phyloP scores from a whole-genome alignment of 257 asterid genomes.

The Primulina tabacum region DNA sequence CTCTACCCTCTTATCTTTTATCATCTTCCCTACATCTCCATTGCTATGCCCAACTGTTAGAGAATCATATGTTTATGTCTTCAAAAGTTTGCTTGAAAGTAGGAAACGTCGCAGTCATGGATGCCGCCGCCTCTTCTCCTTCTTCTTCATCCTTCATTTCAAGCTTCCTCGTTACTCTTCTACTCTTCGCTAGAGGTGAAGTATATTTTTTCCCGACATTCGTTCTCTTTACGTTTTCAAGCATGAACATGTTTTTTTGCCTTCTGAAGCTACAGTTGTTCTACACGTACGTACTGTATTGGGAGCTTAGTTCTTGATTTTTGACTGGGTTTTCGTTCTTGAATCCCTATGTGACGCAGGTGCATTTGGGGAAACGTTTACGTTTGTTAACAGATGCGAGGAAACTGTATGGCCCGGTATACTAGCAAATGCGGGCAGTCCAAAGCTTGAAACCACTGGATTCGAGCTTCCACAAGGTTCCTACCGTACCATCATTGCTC shows the following conservation, averaged over 20 bases:
- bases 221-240: not conserved
- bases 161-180: slow-evolving; percentile 36
- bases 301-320: not conserved
- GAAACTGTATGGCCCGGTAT: slow-evolving; percentile 92
- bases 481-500: slow-evolving; percentile 63
- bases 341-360: slow-evolving; percentile 32
- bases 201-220: not conserved
- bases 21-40: not conserved
- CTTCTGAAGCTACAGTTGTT: not conserved
- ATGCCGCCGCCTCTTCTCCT: slow-evolving; percentile 25
- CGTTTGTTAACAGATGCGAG: slow-evolving; percentile 80
- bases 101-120: slow-evolving; percentile 33
- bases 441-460: slow-evolving; percentile 71
- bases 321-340: not conserved
- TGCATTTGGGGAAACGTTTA: slow-evolving; percentile 71
- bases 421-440: slow-evolving; percentile 83
- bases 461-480: slow-evolving; percentile 71
- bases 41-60: too few species aligned
- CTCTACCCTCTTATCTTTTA: not conserved
- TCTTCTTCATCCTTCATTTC: slow-evolving; percentile 29
- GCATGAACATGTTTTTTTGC: not conserved
- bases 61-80: too few species aligned
- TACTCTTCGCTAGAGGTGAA: slow-evolving; percentile 51
- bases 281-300: not conserved
- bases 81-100: not conserved